Percentiles rank a stretch among this genome's conserved stretches.
Evolutionary conservation across 2,329 filamentous ascomycete genomes (phyloP).

Genomic region (Diplodia corticola): DNA sequence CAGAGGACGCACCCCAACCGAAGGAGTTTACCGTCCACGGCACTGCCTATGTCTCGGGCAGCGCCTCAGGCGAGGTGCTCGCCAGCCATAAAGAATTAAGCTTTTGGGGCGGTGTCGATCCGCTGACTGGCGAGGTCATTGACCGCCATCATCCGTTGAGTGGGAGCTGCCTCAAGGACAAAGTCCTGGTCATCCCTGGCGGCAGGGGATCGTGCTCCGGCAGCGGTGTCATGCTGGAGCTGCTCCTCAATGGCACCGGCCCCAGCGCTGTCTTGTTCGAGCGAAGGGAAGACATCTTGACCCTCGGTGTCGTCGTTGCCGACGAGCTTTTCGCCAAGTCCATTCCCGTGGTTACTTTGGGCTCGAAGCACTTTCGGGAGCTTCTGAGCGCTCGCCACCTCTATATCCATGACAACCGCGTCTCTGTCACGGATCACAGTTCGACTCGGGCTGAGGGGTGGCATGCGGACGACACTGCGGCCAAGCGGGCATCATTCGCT

Average conservation of each 20-base stretch:
- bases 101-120: constrained; percentile 50
- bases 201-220: constrained; percentile 52
- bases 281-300: constrained; percentile 47
- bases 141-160: constrained; percentile 47
- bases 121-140: constrained; percentile 44
- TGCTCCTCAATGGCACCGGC: constrained; percentile 43
- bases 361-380: constrained; percentile 6
- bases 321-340: constrained; percentile 42
- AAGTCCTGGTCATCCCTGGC: constrained; percentile 47
- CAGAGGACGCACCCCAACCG: not conserved
- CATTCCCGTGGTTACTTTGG: constrained; percentile 44
- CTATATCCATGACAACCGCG: constrained; percentile 8
- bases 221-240: constrained; percentile 48
- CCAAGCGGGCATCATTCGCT: not conserved
- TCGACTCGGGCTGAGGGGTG: not conserved
- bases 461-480: not conserved
- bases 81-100: constrained; percentile 35
- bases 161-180: constrained; percentile 35
- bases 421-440: not conserved
- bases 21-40: not conserved
- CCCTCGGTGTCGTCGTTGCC: constrained; percentile 48
- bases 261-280: constrained; percentile 47
- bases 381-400: not conserved
- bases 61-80: not conserved
- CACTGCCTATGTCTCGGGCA: not conserved